Percentiles rank a stretch among this genome's conserved stretches.
Conservation (phyloP, 257 asterid species). For the Plantago elongata region DNA sequence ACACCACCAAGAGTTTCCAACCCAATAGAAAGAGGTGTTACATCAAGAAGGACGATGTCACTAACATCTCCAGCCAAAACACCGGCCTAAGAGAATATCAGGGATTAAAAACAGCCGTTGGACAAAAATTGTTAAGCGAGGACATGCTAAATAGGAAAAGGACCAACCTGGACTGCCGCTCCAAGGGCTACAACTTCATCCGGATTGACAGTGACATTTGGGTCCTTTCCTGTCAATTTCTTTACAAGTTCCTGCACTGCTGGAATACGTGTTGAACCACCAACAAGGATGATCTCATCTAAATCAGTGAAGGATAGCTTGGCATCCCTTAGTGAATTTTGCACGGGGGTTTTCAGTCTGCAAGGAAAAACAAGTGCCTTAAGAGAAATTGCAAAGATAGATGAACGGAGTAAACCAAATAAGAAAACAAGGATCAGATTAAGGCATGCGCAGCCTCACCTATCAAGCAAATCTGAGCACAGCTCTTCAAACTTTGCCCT, state of each 20-base stretch:
- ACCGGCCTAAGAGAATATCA: slow-evolving; percentile 61
- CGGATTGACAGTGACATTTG: slow-evolving; percentile 93
- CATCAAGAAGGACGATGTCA: slow-evolving; percentile 91
- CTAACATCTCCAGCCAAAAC: slow-evolving; percentile 97
- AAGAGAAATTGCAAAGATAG: neutral
- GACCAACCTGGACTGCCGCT: slow-evolving; percentile 91
- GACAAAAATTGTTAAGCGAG: neutral
- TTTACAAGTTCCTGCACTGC: slow-evolving; percentile 94
- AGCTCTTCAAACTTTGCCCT: slow-evolving; percentile 92
- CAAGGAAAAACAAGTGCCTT: neutral
- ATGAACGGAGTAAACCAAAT: neutral
- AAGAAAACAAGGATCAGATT: neutral
- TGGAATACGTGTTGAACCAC: slow-evolving; percentile 97
- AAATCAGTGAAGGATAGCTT: slow-evolving; percentile 79
- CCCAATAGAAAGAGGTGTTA: slow-evolving; percentile 86
- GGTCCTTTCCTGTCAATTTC: slow-evolving; percentile 92
- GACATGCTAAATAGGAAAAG: neutral
- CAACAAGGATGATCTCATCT: slow-evolving; percentile 92
- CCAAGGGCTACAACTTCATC: slow-evolving; percentile 99
- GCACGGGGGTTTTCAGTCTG: slow-evolving; percentile 91
- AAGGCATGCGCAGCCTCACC: slow-evolving; percentile 36
- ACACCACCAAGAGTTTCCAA: slow-evolving; percentile 98
- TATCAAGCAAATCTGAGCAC: slow-evolving; percentile 90
- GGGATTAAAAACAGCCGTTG: neutral
- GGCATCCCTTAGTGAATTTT: slow-evolving; percentile 89